Base-by-base conservation (phyloP, 208 protist species). In the Herpetomonas muscarum region DNA sequence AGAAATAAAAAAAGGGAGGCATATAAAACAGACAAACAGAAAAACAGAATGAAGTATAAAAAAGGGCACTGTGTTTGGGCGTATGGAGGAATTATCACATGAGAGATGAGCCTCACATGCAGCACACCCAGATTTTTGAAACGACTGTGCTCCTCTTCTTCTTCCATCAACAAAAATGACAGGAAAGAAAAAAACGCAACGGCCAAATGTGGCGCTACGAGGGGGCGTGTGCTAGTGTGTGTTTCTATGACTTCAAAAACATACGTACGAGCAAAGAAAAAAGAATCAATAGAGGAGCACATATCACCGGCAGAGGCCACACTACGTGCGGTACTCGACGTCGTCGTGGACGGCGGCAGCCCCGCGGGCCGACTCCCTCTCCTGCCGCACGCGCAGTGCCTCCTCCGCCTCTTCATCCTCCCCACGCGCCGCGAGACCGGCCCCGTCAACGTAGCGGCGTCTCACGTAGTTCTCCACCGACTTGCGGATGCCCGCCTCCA, bases 381-480 rank as follows among this genome's bases (percentile, higher is more conserved):
- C n/a, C n/a, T n/a, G n/a, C n/a, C n/a, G n/a, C n/a, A 17, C 34
- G 15, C 34, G 10, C 10, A 39, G 34, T 7, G 7, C 7, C 15
- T 39, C 50, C 22, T 53, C 67, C 7, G 17, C 41, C 28, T 58
- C 32, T 9, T 41, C 49, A 13, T 36, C 58, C 26, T 12, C n/a
- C 3, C 19, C 26, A 36, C 24, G 50, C n/a, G 22, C 29, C n/a
- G 7, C 29, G 22, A 26, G 24, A 9, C 50, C 37, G 1, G 58
- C 51, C n/a, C 34, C 48, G 5, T 67, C 61, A 29, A 46, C 31
- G 60, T 81, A 85, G 66, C 81, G 81, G 3, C 84, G 67, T 50
- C 74, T 41, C n/a, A 94, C 45, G 55, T 92, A 94, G 34, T 70
- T 63, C 42, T 94, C 81, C 15, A 94, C 87, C 3, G 81, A 86